Conservation (phyloP, 495 filamentous ascomycete species). For the Margaritispora aquatica region DNA sequence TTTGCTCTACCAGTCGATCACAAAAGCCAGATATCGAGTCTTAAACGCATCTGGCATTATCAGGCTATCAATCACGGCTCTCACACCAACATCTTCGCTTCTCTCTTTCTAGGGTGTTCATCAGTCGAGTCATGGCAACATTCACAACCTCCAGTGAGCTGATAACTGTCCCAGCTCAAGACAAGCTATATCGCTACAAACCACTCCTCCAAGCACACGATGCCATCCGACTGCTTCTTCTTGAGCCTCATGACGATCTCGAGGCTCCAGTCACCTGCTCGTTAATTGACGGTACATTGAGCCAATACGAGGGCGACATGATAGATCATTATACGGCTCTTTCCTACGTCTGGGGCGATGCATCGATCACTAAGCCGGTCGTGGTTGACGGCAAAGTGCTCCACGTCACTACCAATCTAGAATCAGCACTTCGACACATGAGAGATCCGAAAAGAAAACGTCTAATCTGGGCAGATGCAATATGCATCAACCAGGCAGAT, state of each 20-base stretch:
- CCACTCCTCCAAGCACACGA: conserved; percentile 1
- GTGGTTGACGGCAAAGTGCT: neutral
- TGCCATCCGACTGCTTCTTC: conserved; percentile 9
- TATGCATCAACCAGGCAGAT: conserved; percentile 10
- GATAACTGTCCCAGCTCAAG: too few relatives aligned
- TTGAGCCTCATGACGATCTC: conserved; percentile 5
- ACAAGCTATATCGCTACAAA: neutral
- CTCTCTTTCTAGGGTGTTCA: too few relatives aligned
- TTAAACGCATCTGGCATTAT: too few relatives aligned
- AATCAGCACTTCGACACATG: neutral
- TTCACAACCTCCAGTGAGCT: too few relatives aligned
- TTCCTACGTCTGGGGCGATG: conserved; percentile 26
- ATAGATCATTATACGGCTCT: conserved; percentile 21
- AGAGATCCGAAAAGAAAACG: neutral
- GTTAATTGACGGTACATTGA: conserved; percentile 16
- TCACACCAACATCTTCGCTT: too few relatives aligned
- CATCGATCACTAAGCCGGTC: neutral
- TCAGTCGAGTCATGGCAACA: too few relatives aligned
- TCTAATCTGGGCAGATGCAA: conserved; percentile 22
- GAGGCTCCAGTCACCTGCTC: conserved; percentile 11
- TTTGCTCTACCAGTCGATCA: too few relatives aligned
- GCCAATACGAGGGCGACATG: conserved; percentile 8
- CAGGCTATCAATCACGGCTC: too few relatives aligned
- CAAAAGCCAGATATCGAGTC: too few relatives aligned
- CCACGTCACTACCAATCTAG: conserved; percentile 1